Base-by-base conservation (phyloP, 164 flowering plant species). In the Protea cynaroides region DNA sequence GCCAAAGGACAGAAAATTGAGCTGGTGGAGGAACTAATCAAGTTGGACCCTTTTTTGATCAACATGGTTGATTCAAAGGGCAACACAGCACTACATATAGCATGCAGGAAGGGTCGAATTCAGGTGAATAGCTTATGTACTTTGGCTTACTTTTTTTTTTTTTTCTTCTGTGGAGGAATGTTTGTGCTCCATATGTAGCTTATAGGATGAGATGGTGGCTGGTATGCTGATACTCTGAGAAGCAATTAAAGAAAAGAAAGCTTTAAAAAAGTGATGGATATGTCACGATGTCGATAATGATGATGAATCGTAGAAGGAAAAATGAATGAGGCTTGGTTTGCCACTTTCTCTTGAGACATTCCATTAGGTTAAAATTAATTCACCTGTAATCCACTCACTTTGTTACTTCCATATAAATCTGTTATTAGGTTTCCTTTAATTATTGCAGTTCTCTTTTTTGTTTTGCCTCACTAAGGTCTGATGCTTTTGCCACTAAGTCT, bases 21-120 rank as follows among this genome's bases (percentile, higher is more conserved):
- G 70, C 76, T 94, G 36, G 95, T 91, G 36, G 91, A 84, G 66
- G 93, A 79, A 78, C 63, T 94, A 71, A 80, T 91, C 29, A 81
- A 65, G 56, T 80, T 72, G 4, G 84, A 82, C 64, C 86, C 88
- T 49, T 64, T 79, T 8, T 64, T 79, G 38, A 62, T 89, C 18
- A 94, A 94, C 76, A 78, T 86, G 81, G 82, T 83, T 62, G 98
- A 94, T 74, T 78, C 67, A 11, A 94, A 91, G 68, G 90, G 89
- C 11, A 91, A 94, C 65, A 79, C 97, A 1, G 79, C 93, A 9
- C 71, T 94, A 81, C 98, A 94, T 71, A 86, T 85, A 29, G 95
- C 98, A 7, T 67, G 88, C 14, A 71, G 97, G 54, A 94, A 94
- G 72, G 97, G 91, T 56, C 83, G 97, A 61, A 67, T 73, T 74